Conservation (phyloP, 768 basidiomycete species). For the Rubroboletus pulcherrimus region DNA sequence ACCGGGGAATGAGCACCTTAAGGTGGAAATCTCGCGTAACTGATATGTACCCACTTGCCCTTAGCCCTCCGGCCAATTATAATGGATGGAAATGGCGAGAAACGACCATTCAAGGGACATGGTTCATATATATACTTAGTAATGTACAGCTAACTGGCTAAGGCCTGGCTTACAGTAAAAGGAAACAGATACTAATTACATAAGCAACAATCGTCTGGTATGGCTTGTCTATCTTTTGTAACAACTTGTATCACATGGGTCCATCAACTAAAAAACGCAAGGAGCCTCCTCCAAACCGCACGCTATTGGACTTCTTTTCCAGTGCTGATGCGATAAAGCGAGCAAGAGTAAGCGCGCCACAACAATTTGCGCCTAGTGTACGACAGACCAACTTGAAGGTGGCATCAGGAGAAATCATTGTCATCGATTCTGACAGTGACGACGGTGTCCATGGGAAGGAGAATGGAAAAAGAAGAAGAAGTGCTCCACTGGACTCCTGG, state of each 20-base stretch:
- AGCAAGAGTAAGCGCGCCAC: conserved; percentile 11
- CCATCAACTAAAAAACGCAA: conserved; percentile 36
- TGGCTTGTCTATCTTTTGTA: neutral
- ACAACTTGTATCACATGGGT: conserved; percentile 28
- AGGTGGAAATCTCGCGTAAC: neutral
- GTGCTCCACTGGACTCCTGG: neutral
- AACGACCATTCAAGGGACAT: neutral
- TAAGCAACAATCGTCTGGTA: neutral
- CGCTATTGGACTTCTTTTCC: conserved; percentile 47
- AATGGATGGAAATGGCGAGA: neutral
- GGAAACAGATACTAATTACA: neutral
- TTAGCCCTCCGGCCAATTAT: too few species aligned
- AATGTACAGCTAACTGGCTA: neutral
- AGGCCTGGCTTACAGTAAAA: too few species aligned
- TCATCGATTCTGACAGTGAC: conserved; percentile 64
- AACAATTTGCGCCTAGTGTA: neutral
- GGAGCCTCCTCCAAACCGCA: conserved; percentile 31
- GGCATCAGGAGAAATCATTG: conserved; percentile 42
- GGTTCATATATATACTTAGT: too few species aligned
- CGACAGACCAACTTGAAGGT: neutral
- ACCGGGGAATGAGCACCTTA: neutral
- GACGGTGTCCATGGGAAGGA: conserved; percentile 8
- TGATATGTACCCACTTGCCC: neutral
- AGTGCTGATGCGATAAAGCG: conserved; percentile 21
- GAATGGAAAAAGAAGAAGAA: neutral